Evolutionary conservation across 2,329 filamentous ascomycete genomes (phyloP).

Genomic region (Sphaerulina populicola): DNA sequence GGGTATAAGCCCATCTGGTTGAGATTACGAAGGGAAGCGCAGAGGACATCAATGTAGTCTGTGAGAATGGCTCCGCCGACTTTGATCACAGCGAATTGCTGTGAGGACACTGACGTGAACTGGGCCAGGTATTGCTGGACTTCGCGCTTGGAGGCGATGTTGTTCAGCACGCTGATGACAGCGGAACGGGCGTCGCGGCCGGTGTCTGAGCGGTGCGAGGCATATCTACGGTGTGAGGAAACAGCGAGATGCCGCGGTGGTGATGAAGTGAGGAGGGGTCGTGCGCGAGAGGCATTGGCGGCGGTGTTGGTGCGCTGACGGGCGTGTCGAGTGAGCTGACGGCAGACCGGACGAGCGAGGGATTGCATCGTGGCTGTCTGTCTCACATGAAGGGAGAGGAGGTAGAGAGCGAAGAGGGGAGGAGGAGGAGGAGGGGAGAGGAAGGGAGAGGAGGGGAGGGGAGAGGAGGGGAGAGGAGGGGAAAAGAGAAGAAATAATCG

Average conservation of each 20-base stretch:
- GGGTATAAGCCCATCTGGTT: slow-evolving; percentile 93
- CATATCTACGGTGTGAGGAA: slow-evolving; percentile 17
- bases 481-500: too few relatives aligned
- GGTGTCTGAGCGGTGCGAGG: slow-evolving; percentile 24
- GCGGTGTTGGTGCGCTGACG: neutral
- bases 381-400: slow-evolving; percentile 4
- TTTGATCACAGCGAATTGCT: slow-evolving; percentile 98
- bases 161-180: slow-evolving; percentile 84
- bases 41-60: slow-evolving; percentile 86
- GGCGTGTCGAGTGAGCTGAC: slow-evolving; percentile 15
- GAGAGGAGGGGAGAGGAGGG: neutral
- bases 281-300: slow-evolving; percentile 2
- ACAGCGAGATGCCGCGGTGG: neutral
- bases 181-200: slow-evolving; percentile 64
- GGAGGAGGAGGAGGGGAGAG: neutral
- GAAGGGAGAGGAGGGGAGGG: neutral
- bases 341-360: slow-evolving; percentile 14
- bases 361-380: slow-evolving; percentile 11
- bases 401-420: neutral
- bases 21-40: slow-evolving; percentile 78
- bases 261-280: slow-evolving; percentile 9
- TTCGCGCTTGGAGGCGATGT: slow-evolving; percentile 91
- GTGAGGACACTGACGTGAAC: slow-evolving; percentile 91
- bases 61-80: slow-evolving; percentile 93
- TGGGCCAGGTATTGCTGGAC: slow-evolving; percentile 96